A percentile compares a stretch with the other conserved stretches of the same genome.
Evolutionary conservation across 495 filamentous ascomycete genomes (phyloP).

Genomic region (Neurospora sp.): DNA sequence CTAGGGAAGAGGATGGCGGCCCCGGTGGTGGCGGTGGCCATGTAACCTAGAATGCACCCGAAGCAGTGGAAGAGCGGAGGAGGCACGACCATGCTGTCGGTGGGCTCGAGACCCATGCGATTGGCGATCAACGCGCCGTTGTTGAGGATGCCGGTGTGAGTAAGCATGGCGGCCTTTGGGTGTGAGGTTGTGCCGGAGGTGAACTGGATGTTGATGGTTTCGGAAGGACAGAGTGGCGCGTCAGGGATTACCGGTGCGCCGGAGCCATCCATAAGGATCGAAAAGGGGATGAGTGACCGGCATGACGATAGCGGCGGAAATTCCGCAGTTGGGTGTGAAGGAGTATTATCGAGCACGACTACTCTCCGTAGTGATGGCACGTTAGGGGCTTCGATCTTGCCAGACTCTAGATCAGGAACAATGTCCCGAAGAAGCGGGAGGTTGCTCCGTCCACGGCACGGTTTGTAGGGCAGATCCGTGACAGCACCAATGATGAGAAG

Average conservation of each 20-base stretch:
- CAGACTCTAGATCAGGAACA: constrained; percentile 44
- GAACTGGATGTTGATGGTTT: constrained; percentile 93
- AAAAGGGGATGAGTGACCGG: constrained; percentile 41
- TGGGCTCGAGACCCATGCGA: constrained; percentile 64
- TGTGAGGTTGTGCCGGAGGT: constrained; percentile 84
- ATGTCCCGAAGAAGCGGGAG: constrained; percentile 55
- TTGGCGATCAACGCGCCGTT: constrained; percentile 76
- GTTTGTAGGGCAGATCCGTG: constrained; percentile 75
- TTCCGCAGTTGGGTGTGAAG: constrained; percentile 28
- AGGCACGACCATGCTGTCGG: constrained; percentile 73
- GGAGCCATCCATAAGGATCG: constrained; percentile 35
- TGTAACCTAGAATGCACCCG: constrained; percentile 81
- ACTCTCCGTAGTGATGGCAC: constrained; percentile 63
- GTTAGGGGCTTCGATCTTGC: constrained; percentile 47
- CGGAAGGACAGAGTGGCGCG: constrained; percentile 46
- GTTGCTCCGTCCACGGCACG: constrained; percentile 62
- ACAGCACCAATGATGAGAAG: constrained; percentile 78
- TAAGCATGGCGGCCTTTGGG: constrained; percentile 88
- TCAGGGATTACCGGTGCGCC: constrained; percentile 32
- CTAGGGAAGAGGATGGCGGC: constrained; percentile 75
- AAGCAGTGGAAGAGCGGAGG: constrained; percentile 93
- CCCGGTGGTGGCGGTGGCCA: constrained; percentile 87
- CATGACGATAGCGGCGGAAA: constrained; percentile 19
- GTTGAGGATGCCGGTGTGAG: constrained; percentile 78
- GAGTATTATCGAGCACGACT: constrained; percentile 73